A percentile compares a stretch with the other conserved stretches of the same genome.
These are phyloP conservation scores for Cladobotryum mycophilum DNA, from an alignment of 2,329 filamentous ascomycete species.

Conservation along the genomic window DNA sequence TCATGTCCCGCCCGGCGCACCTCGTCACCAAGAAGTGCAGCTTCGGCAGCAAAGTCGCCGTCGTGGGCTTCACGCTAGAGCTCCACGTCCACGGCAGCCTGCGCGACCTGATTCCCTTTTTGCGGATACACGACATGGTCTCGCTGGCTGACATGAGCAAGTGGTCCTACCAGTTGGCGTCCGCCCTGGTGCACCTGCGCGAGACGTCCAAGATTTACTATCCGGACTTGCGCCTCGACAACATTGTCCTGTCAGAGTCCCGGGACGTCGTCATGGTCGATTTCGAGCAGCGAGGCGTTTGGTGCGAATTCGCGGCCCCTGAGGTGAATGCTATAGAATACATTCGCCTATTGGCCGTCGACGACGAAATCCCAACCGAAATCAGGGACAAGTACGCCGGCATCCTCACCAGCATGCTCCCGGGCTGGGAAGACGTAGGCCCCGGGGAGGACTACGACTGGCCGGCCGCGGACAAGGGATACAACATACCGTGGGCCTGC, in stretches of 20 bases:
- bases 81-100: constrained; percentile 50
- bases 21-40: constrained; percentile 49
- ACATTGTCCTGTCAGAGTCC: constrained; percentile 45
- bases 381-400: constrained; percentile 35
- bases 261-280: constrained; percentile 51
- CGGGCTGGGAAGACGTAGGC: constrained; percentile 37
- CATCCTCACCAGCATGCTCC: constrained; percentile 39
- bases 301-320: constrained; percentile 55
- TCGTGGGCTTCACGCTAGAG: constrained; percentile 51
- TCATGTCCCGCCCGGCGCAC: constrained; percentile 46
- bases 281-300: constrained; percentile 57
- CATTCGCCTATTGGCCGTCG: constrained; percentile 45
- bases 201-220: constrained; percentile 44
- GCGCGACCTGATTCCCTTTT: constrained; percentile 47
- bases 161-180: constrained; percentile 49
- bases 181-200: constrained; percentile 45
- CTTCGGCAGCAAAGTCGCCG: constrained; percentile 50
- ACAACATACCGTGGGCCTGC: constrained; percentile 51
- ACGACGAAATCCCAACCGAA: constrained; percentile 38
- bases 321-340: constrained; percentile 56
- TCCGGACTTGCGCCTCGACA: constrained; percentile 54
- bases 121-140: constrained; percentile 41
- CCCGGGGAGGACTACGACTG: constrained; percentile 41
- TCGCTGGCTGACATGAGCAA: constrained; percentile 39
- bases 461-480: constrained; percentile 36